These are phyloP conservation scores for Tritrichomonas musculus DNA, from an alignment of 208 protist genomes.

Conservation along the genomic window DNA sequence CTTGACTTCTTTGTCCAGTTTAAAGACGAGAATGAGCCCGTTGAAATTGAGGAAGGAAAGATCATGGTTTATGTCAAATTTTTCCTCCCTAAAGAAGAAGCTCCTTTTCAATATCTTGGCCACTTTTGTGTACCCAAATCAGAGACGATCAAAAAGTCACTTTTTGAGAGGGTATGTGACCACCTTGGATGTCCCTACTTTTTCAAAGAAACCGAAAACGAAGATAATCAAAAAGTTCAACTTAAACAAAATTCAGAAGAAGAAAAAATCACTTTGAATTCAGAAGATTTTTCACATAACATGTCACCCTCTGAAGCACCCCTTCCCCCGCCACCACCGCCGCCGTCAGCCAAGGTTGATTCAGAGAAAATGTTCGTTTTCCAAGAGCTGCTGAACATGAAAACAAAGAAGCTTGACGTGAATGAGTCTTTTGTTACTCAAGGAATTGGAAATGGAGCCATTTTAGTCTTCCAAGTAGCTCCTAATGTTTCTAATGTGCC, in stretches of 20 bases:
- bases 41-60: not conserved
- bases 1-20: not conserved
- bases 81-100: not conserved
- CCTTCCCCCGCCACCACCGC: no score
- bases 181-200: not conserved
- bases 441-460: not conserved
- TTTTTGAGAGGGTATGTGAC: not conserved
- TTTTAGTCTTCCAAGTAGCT: not conserved
- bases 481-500: not conserved
- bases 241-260: no score
- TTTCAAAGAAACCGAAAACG: no score
- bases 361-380: no score
- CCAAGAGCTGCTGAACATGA: not conserved
- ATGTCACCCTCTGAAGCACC: no score
- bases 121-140: not conserved
- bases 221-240: no score
- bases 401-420: not conserved
- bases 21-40: not conserved
- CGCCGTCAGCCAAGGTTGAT: no score
- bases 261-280: no score
- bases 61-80: not conserved
- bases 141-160: not conserved
- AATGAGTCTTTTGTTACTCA: not conserved
- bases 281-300: no score
- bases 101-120: not conserved